phyloP scores from a whole-genome alignment of 768 basidiomycete species.

The Neoboletus subvelutipes region DNA sequence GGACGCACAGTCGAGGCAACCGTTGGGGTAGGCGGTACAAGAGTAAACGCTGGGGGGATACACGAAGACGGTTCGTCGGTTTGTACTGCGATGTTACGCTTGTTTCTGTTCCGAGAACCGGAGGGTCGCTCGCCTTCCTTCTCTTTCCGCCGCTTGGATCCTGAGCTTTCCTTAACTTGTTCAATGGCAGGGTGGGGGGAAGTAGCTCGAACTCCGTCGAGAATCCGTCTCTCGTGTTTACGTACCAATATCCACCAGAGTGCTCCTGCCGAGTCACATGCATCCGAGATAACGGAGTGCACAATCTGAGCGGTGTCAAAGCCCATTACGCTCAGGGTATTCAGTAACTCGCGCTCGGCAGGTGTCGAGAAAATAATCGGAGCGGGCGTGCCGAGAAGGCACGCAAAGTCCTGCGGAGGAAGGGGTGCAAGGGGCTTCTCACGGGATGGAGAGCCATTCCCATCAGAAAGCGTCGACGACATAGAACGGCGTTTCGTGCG shows the following conservation, averaged over 20 bases:
- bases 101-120: slow-evolving; percentile 26
- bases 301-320: slow-evolving; percentile 93
- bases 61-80: slow-evolving; percentile 40
- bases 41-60: slow-evolving; percentile 58
- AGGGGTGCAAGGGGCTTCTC: slow-evolving; percentile 45
- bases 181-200: slow-evolving; percentile 19
- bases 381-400: slow-evolving; percentile 60
- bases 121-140: slow-evolving; percentile 23
- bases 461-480: slow-evolving; percentile 79
- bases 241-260: slow-evolving; percentile 96
- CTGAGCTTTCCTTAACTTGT: slow-evolving; percentile 17
- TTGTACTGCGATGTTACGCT: slow-evolving; percentile 41
- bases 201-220: slow-evolving; percentile 35
- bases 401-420: slow-evolving; percentile 56
- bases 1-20: slow-evolving; percentile 38
- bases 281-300: slow-evolving; percentile 89
- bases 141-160: slow-evolving; percentile 34
- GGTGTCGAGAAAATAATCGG: slow-evolving; percentile 87
- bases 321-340: slow-evolving; percentile 69
- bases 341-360: slow-evolving; percentile 77
- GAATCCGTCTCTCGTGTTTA: slow-evolving; percentile 64
- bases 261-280: slow-evolving; percentile 89
- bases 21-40: slow-evolving; percentile 80
- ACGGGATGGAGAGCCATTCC: slow-evolving; percentile 47
- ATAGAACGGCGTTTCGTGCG: slow-evolving; percentile 95